These are phyloP conservation scores for Turritis glabra DNA, from an alignment of 345 rosid genomes.

Conservation along the genomic window DNA sequence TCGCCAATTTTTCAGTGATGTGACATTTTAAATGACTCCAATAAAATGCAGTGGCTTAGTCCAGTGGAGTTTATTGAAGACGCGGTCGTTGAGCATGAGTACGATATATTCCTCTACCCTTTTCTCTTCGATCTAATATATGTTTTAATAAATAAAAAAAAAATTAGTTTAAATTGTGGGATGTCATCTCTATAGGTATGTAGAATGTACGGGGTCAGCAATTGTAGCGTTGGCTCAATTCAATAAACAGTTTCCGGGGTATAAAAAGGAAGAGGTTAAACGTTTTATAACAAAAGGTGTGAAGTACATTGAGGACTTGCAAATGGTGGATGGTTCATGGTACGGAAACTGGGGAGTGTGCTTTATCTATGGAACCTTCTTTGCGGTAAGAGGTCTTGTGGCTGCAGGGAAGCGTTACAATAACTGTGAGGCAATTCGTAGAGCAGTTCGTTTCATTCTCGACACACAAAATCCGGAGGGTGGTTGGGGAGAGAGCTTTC, in stretches of 20 bases:
- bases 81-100: not conserved
- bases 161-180: not conserved
- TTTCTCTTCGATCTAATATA: not conserved
- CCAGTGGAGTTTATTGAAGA: not conserved
- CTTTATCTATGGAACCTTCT: not conserved
- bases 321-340: constrained; percentile 58
- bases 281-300: constrained; percentile 44
- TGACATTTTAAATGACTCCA: not conserved
- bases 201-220: constrained; percentile 54
- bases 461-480: constrained; percentile 50
- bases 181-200: constrained; percentile 23
- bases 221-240: constrained; percentile 40
- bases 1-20: not conserved
- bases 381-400: constrained; percentile 43
- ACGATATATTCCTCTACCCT: not conserved
- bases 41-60: not conserved
- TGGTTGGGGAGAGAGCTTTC: constrained; percentile 64
- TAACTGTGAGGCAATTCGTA: constrained; percentile 37
- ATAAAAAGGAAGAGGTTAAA: constrained; percentile 51
- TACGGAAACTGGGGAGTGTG: not conserved
- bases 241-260: constrained; percentile 46
- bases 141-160: not conserved
- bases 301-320: constrained; percentile 44
- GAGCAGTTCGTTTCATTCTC: constrained; percentile 53
- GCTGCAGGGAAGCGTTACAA: constrained; percentile 26